Evolutionary conservation across 129 eudicot species (phyloP).

Genomic region (Lonicera japonica): DNA sequence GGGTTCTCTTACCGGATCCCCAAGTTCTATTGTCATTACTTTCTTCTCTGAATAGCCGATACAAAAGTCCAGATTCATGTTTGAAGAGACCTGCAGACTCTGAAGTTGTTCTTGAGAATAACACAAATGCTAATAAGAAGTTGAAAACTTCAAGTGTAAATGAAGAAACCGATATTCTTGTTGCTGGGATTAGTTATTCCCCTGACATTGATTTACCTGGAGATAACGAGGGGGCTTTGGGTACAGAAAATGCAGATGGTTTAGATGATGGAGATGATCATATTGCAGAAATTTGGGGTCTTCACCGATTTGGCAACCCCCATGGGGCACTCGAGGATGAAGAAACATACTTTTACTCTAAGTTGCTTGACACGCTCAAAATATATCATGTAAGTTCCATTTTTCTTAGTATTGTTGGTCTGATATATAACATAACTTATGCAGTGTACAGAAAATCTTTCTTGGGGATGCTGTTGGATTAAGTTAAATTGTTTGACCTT

Average conservation of each 20-base stretch:
- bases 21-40: slow-evolving; percentile 73
- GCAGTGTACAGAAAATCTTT: too few species aligned
- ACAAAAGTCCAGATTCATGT: slow-evolving; percentile 32
- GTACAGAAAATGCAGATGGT: slow-evolving; percentile 22
- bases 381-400: slow-evolving; percentile 61
- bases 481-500: background rate
- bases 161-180: slow-evolving; percentile 77
- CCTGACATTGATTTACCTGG: slow-evolving; percentile 23
- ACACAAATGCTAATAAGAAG: slow-evolving; percentile 28
- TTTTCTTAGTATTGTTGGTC: background rate
- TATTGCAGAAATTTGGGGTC: slow-evolving; percentile 60
- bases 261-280: slow-evolving; percentile 25
- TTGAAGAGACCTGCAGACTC: slow-evolving; percentile 59
- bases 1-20: slow-evolving; percentile 73
- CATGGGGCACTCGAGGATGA: slow-evolving; percentile 30
- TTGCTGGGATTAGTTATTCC: slow-evolving; percentile 55
- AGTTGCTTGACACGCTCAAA: slow-evolving; percentile 68
- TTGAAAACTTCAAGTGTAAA: slow-evolving; percentile 27
- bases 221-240: slow-evolving; percentile 29
- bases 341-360: slow-evolving; percentile 61
- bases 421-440: too few species aligned
- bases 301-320: slow-evolving; percentile 18
- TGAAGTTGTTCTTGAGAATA: slow-evolving; percentile 14
- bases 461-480: too few species aligned
- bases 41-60: slow-evolving; percentile 46